Evolutionary conservation across 1,284 basidiomycete genomes (phyloP), one percentile per base, ranked within the genome.

Genomic region (Coniophora puteana): DNA sequence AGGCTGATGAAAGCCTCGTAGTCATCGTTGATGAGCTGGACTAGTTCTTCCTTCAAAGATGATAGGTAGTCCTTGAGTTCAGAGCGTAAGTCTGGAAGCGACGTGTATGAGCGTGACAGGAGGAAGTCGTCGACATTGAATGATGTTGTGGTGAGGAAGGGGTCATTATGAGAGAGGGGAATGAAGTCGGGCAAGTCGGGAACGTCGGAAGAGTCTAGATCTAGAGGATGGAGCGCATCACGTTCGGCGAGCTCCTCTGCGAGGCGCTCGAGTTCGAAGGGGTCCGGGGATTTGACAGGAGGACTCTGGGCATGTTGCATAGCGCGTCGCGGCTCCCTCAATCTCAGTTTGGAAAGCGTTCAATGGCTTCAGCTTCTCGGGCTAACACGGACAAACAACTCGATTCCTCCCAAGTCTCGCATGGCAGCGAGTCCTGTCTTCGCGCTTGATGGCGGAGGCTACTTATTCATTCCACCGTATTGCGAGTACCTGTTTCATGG

Each of bases 1-100:
- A 99, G 72, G 51, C 89, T 92, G 51, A 99, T 96, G 62, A 98
- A 98, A 32, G 93, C 93, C 61, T 93, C 93, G 62, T 98, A 98
- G 65, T 98, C 94, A 55, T 93, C 87, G 61, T 99, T 97, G 63
- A 99, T 97, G 57, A 98, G 80, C 56, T 83, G 83, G 22, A 97
- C 91, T 22, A 99, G 77, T 59, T 96, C 93, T 58, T 93, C 89
- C 57, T 94, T 92, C 51, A 99, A 67, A 12, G 76, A 72, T 1
- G 79, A 78, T 44, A 92, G 73, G 63, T 97, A 97, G 43, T 87
- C 83, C 22, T 92, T 78, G 12, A 99, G 72, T 58, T 99, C 93
- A 13, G 78, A 67, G 40, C 93, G 83, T 26, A 97, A 72, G 60
- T 95, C 93, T 33, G 87, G 83, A 11, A 96, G 75, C 8, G 92